Conservation (phyloP, 805 yeast species). For the Maudiozyma serrabonitensis region DNA sequence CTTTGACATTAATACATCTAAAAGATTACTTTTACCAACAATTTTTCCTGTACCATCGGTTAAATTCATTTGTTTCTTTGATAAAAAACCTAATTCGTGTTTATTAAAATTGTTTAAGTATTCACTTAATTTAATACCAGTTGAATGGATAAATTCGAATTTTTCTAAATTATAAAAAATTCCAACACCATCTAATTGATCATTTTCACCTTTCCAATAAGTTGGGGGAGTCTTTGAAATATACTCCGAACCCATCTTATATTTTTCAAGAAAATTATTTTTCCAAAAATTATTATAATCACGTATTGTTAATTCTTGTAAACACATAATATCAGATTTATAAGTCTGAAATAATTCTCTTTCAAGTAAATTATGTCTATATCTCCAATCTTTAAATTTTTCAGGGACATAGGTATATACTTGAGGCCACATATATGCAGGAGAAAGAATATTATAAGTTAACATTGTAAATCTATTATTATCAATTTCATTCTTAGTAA, state of each 20-base stretch:
- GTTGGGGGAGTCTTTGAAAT: slow-evolving; percentile 41
- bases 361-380: slow-evolving; percentile 37
- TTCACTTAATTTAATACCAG: slow-evolving; percentile 29
- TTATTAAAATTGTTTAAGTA: slow-evolving; percentile 23
- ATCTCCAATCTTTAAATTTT: slow-evolving; percentile 39
- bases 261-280: slow-evolving; percentile 17
- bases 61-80: slow-evolving; percentile 13
- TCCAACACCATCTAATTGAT: slow-evolving; percentile 52
- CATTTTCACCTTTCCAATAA: slow-evolving; percentile 41
- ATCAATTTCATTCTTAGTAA: neutral
- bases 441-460: slow-evolving; percentile 40
- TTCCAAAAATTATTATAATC: slow-evolving; percentile 36
- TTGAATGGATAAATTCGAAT: slow-evolving; percentile 34
- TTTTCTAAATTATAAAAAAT: slow-evolving; percentile 41
- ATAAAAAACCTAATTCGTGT: slow-evolving; percentile 20
- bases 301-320: slow-evolving; percentile 41
- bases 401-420: slow-evolving; percentile 43
- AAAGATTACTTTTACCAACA: slow-evolving; percentile 17
- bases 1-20: slow-evolving; percentile 33
- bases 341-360: slow-evolving; percentile 27
- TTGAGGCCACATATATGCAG: slow-evolving; percentile 51
- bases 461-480: slow-evolving; percentile 26
- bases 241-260: slow-evolving; percentile 39
- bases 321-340: slow-evolving; percentile 49
- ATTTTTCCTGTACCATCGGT: slow-evolving; percentile 27